Percentiles rank a stretch among this genome's conserved stretches.
Conservation (phyloP, 306 rosid genomes). For the Vigna hirtella region DNA sequence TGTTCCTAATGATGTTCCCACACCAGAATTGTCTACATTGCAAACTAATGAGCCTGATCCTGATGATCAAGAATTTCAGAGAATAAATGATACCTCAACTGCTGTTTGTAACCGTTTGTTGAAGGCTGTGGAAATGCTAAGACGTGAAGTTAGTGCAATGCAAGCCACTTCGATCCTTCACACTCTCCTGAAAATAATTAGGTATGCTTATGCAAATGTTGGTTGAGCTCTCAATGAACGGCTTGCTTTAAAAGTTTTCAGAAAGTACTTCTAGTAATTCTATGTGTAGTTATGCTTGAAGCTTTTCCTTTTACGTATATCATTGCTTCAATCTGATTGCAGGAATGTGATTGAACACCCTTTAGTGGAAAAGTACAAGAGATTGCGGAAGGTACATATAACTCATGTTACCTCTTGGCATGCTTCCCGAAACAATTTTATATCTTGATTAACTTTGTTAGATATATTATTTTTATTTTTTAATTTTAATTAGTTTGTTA, state of each 20-base stretch:
- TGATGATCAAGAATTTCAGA: constrained; percentile 81
- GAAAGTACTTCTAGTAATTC: constrained; percentile 6
- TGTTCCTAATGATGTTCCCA: constrained; percentile 58
- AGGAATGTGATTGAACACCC: constrained; percentile 93
- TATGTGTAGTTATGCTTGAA: constrained; percentile 20
- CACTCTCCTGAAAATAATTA: constrained; percentile 77
- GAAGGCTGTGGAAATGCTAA: constrained; percentile 69
- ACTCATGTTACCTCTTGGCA: constrained; percentile 2
- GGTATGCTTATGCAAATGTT: constrained; percentile 52
- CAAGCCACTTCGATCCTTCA: constrained; percentile 65
- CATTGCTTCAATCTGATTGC: constrained; percentile 45
- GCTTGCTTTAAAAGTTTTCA: constrained; percentile 18
- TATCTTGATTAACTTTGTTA: not conserved
- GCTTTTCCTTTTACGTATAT: constrained; percentile 26
- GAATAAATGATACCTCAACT: constrained; percentile 76
- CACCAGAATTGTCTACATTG: constrained; percentile 53
- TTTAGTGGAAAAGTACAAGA: constrained; percentile 69
- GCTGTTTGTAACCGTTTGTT: constrained; percentile 64
- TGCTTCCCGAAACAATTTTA: constrained; percentile 26
- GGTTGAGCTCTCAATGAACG: constrained; percentile 12
- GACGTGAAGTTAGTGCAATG: constrained; percentile 62
- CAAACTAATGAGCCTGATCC: constrained; percentile 81
- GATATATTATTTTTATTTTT: too few relatives aligned
- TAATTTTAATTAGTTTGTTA: too few relatives aligned
- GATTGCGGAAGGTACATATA: constrained; percentile 74